Evolutionary conservation across 306 rosid species (phyloP), one percentile per base, ranked within the genome.

Genomic region (Glycyrrhiza uralensis): DNA sequence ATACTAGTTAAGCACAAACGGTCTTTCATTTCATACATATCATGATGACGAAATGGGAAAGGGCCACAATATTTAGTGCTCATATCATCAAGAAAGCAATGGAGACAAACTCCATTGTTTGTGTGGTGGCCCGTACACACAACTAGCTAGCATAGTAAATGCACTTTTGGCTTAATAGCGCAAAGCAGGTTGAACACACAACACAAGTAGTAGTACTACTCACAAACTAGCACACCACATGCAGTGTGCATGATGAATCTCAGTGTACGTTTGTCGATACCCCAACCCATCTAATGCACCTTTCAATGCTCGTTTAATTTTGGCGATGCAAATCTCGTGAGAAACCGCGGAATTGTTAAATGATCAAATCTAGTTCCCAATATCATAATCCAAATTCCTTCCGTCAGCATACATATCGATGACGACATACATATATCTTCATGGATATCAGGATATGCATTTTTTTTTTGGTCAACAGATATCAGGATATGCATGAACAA

Each of bases 201-300:
- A 29, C 11, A 2, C 17, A 11, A 36, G 52, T 12, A 5, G 4
- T 5, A 14, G 2, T 11, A 38, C 10, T 33, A 30, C 69, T 58
- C 55, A 35, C 28, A 69, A 41, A n/a, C n/a, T n/a, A n/a, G 52
- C 64, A 49, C 29, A 49, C 22, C 66, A 42, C 82, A 57, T 78
- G 82, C 29, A 26, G 18, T n/a, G 20, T 50, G 72, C 76, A 60
- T 77, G 81, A 60, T 50, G 22, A 60, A 35, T 15, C 64, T 26
- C 64, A 15, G 62, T 12, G 19, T n/a, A n/a, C n/a, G n/a, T 10
- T 7, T 76, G 51, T 62, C 75, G 77, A 74, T 41, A 19, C 50
- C 72, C n/a, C n/a, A n/a, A 79, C 54, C 68, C 23, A 76, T 82
- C 72, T 36, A 59, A 7, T 74, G 81, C 75, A 26, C 75, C 75